Conservation (phyloP, 2,329 filamentous ascomycete species). For the Chaetothyriales sp. region DNA sequence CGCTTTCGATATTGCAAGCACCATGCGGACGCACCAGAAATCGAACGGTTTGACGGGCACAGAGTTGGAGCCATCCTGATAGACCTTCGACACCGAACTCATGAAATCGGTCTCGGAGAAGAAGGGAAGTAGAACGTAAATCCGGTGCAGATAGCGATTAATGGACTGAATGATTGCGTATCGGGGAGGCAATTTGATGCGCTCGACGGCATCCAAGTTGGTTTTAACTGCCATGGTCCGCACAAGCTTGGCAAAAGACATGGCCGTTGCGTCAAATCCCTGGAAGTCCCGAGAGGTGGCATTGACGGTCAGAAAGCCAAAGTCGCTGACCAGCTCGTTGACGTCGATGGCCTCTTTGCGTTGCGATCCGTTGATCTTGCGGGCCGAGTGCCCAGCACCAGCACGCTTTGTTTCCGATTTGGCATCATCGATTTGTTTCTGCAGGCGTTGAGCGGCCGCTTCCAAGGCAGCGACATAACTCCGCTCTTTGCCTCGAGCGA, state of each 20-base stretch:
- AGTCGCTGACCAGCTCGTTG: slow-evolving; percentile 82
- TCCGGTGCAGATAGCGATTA: slow-evolving; percentile 70
- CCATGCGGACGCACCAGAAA: slow-evolving; percentile 76
- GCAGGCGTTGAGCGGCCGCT: slow-evolving; percentile 72
- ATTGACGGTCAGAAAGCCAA: slow-evolving; percentile 87
- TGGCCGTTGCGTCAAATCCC: slow-evolving; percentile 60
- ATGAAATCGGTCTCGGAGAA: slow-evolving; percentile 69
- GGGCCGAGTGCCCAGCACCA: neutral
- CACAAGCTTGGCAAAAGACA: slow-evolving; percentile 83
- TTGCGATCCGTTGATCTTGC: slow-evolving; percentile 25
- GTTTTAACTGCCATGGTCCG: slow-evolving; percentile 68
- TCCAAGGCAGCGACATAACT: slow-evolving; percentile 97
- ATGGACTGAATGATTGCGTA: slow-evolving; percentile 54
- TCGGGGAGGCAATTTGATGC: slow-evolving; percentile 52
- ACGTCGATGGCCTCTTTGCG: slow-evolving; percentile 67
- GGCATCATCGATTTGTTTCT: slow-evolving; percentile 50
- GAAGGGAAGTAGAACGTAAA: slow-evolving; percentile 66
- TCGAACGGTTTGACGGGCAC: slow-evolving; percentile 43
- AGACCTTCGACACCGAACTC: slow-evolving; percentile 65
- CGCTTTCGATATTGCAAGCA: slow-evolving; percentile 66
- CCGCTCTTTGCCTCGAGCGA: slow-evolving; percentile 84
- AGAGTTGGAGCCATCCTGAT: slow-evolving; percentile 37
- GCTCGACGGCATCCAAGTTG: slow-evolving; percentile 45
- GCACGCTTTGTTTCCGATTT: slow-evolving; percentile 1
- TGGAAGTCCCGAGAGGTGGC: slow-evolving; percentile 90